These are phyloP conservation scores for Hymenoscyphus occultus DNA, from an alignment of 2,329 filamentous ascomycete species.

Conservation along the genomic window DNA sequence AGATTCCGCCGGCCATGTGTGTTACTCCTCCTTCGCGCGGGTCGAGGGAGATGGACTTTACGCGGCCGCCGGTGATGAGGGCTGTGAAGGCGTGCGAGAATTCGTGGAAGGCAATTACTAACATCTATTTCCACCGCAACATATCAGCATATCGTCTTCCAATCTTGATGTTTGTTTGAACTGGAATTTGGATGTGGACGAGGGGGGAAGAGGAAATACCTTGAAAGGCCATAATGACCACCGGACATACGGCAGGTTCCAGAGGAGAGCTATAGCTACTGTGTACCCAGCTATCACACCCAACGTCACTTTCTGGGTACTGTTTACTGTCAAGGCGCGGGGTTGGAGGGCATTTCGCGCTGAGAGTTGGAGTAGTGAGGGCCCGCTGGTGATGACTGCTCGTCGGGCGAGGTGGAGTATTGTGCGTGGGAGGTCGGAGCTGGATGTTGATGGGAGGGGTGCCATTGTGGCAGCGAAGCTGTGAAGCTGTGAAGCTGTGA, in stretches of 20 bases:
- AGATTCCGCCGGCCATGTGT: conserved; percentile 70
- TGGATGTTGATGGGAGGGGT: neutral
- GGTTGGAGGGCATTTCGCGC: conserved; percentile 23
- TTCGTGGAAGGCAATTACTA: conserved; percentile 81
- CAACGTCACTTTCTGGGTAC: conserved; percentile 68
- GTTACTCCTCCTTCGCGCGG: conserved; percentile 76
- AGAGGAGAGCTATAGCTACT: conserved; percentile 70
- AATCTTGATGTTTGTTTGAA: too few species aligned
- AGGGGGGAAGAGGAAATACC: conserved; percentile 42
- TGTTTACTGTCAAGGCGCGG: conserved; percentile 41
- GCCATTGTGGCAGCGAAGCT: neutral
- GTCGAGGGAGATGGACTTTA: conserved; percentile 72
- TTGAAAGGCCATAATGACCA: conserved; percentile 80
- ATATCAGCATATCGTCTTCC: too few species aligned
- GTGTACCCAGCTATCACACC: conserved; percentile 70
- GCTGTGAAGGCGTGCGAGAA: conserved; percentile 73
- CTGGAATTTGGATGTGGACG: too few species aligned
- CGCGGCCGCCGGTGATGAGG: conserved; percentile 67
- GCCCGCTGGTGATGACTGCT: conserved; percentile 20
- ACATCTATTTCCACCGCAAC: conserved; percentile 52
- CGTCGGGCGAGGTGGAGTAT: conserved; percentile 8
- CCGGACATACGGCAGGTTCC: conserved; percentile 76
- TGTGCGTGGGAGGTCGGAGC: conserved; percentile 1
- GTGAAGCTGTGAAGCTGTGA: neutral
- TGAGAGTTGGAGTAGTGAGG: conserved; percentile 21